Base-by-base conservation (phyloP, 345 rosid genomes). In the Brassica incana region DNA sequence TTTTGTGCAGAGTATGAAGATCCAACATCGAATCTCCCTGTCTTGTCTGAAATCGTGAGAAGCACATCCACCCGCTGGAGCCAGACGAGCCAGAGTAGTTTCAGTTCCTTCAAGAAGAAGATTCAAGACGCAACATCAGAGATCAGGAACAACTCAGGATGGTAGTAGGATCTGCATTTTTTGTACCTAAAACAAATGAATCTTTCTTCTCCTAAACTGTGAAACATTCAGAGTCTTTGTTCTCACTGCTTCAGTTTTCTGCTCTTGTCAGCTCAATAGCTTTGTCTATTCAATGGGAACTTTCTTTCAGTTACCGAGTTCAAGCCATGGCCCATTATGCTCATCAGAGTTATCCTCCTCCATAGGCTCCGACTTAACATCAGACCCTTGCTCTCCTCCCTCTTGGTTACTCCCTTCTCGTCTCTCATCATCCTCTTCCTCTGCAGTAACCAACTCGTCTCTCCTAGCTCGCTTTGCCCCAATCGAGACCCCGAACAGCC, bases 91-190 rank as follows among this genome's bases (percentile, higher is more conserved):
- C 89, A 86, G 20, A 82, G 71, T 75, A 86, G 95, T 80, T 89
- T 90, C 45, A 87, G 81, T 78, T 87, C 92, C 64, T 77, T 95
- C 69, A 92, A 84, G 85, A 88, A 89, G 86, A 89, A 83, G 85
- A 80, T 95, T 77, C 97, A 95, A 78, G 97, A 85, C 68, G 97
- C 95, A 67, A 91, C 92, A 30, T 84, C 91, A 23, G 97, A 88
- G 48, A 86, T 92, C 61, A 87, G 95, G 83, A 88, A 85, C 74
- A 80, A 81, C 54, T 85, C 83, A 61, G 88, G 95, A 89, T 91
- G 79, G 88, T 75, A 78, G 79, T 67, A 78, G 75, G 63, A 67
- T 71, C 61, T 61, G 62, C 61, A 40, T 67, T 16, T 54, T 54
- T 54, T 54, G 38, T 14, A 66, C 33, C 64, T 29, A 27, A 33